These are phyloP conservation scores for Acacia pycnantha DNA, from an alignment of 331 rosid species.

Conservation along the genomic window DNA sequence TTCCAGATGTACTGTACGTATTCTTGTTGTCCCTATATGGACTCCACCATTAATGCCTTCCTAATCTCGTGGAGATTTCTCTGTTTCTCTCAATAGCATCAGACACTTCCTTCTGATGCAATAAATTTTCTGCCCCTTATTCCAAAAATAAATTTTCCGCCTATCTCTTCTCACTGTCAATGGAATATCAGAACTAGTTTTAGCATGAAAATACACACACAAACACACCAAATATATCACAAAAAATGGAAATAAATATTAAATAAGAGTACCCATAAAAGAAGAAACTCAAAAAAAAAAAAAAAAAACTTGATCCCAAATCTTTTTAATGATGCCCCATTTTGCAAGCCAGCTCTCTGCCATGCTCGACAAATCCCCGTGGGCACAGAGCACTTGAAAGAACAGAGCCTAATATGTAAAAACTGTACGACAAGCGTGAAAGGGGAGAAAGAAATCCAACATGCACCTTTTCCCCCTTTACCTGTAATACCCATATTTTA, in stretches of 20 bases:
- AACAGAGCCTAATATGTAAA: constrained; percentile 28
- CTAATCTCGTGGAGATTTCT: not conserved
- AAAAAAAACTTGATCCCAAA: not conserved
- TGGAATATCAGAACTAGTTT: not conserved
- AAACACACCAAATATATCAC: not conserved
- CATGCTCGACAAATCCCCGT: constrained; percentile 30
- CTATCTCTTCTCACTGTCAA: not conserved
- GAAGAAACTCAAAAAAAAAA: not conserved
- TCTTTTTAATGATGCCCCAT: constrained; percentile 10
- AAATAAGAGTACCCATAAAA: too few relatives aligned
- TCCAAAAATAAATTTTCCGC: not conserved
- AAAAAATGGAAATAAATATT: not conserved
- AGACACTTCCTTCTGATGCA: not conserved
- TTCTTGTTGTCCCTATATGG: not conserved
- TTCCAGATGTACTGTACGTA: constrained; percentile 1
- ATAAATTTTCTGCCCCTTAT: not conserved
- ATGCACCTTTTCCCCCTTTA: not conserved
- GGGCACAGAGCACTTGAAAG: constrained; percentile 26
- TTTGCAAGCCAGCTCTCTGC: constrained; percentile 10
- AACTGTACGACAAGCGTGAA: constrained; percentile 47
- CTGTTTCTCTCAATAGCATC: not conserved
- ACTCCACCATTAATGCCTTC: not conserved
- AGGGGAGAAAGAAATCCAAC: constrained; percentile 45
- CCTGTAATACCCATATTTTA: not conserved
- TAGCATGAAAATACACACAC: not conserved